Evolutionary conservation across 2,329 filamentous ascomycete genomes (phyloP).

Genomic region (Colletotrichum kahawae): DNA sequence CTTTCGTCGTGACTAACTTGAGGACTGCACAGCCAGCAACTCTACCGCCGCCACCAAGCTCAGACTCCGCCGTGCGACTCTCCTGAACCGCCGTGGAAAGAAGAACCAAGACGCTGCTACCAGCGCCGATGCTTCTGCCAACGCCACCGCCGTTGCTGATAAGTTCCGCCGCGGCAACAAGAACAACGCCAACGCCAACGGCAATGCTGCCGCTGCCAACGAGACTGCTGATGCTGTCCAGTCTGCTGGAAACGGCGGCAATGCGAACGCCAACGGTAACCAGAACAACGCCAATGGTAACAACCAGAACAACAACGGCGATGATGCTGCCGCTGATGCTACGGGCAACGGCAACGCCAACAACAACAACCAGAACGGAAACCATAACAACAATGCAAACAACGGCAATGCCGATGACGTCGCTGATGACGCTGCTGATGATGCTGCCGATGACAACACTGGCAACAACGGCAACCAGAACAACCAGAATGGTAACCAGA

Average conservation of each 20-base stretch:
- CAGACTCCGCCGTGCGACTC: not conserved
- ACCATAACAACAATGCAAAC: not conserved
- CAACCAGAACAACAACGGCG: slow-evolving; percentile 32
- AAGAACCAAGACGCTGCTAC: not conserved
- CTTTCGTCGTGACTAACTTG: not conserved
- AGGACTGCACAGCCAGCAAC: not conserved
- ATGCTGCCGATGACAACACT: not conserved
- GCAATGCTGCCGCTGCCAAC: slow-evolving; percentile 7
- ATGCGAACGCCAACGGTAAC: slow-evolving; percentile 14
- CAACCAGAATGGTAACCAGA: slow-evolving; percentile 9
- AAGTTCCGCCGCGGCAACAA: not conserved
- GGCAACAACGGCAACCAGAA: not conserved
- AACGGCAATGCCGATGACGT: not conserved
- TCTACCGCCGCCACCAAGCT: not conserved
- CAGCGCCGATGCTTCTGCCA: not conserved
- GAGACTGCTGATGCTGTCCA: not conserved
- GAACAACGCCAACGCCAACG: not conserved
- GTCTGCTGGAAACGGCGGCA: not conserved
- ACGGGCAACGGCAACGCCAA: not conserved
- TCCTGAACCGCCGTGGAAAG: not conserved
- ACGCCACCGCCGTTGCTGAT: not conserved
- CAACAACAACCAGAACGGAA: not conserved
- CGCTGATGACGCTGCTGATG: not conserved
- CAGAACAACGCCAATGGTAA: slow-evolving; percentile 42
- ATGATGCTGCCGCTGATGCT: slow-evolving; percentile 40